Evolutionary conservation across 805 yeast species (phyloP), one percentile per base, ranked within the genome.

Genomic region (Saturnispora diversa): DNA sequence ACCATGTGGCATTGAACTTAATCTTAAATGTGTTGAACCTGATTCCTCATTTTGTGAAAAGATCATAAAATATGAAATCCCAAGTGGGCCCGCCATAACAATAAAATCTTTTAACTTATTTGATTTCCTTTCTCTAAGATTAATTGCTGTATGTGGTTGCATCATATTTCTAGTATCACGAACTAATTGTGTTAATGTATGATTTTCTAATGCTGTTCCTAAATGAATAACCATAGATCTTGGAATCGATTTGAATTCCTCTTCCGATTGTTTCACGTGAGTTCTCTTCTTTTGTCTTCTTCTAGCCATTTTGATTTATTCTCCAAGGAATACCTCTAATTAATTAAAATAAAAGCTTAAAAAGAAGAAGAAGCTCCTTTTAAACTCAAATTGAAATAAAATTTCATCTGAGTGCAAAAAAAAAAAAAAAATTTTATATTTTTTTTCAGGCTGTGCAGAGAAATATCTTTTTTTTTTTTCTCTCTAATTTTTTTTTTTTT

Each of bases 11-110:
- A 88, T 76, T 54, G 84, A 76, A 1, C 90, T 87, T 33, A 92
- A 62, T 54, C 97, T 75, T 47, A 92, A 66, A 37, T 90, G 81
- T 4, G 92, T 80, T 42, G 77, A 79, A 6, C 96, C 97, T 1
- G 81, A 65, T 31, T 70, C 71, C 50, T 77, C 81, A 28, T 84
- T 74, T 58, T 87, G 95, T 46, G 86, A 80, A 66, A 92, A 88
- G 16, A 90, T 68, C 63, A 92, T 76, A 55, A 92, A 63, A 62
- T 90, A 95, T 6, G 90, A 72, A 17, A 92, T 95, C 21, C 95
- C 95, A 32, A 92, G 68, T 11, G 97, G 97, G 5, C 97, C 97
- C 28, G 96, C 84, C 96, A 92, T 88, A n/a, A 86, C 95, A n/a
- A 88, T 74, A 52, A 83, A 92, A 63, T 90, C 98, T 59, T 83